Conservation (phyloP, 1,139 yeast genomes). For the Scheffersomyces illinoinensis region DNA sequence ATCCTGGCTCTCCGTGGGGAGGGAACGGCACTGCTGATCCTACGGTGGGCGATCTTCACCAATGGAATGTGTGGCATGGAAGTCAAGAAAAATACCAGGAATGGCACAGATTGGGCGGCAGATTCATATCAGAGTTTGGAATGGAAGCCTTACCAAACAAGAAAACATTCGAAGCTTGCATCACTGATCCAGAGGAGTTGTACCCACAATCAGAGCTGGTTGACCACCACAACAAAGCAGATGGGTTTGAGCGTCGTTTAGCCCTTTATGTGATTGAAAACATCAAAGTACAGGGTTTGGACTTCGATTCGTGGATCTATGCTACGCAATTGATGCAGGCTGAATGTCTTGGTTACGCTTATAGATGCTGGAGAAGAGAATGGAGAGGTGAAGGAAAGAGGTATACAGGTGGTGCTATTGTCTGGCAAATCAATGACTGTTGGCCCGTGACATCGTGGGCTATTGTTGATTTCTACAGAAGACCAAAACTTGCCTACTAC, state of each 20-base stretch:
- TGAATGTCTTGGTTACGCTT: slow-evolving; percentile 50
- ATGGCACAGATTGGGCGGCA: slow-evolving; percentile 39
- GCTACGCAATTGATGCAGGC: slow-evolving; percentile 52
- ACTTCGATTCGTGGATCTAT: slow-evolving; percentile 44
- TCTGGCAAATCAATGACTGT: slow-evolving; percentile 55
- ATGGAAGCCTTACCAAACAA: slow-evolving; percentile 41
- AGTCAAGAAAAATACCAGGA: slow-evolving; percentile 43
- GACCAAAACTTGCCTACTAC: slow-evolving; percentile 47
- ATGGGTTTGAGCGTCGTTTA: slow-evolving; percentile 45
- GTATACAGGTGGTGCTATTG: slow-evolving; percentile 42
- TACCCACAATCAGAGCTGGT: slow-evolving; percentile 39
- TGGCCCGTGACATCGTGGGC: slow-evolving; percentile 55
- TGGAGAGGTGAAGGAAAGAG: slow-evolving; percentile 31
- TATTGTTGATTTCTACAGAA: slow-evolving; percentile 36
- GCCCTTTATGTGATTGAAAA: slow-evolving; percentile 48
- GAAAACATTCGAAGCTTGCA: slow-evolving; percentile 27
- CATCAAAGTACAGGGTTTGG: slow-evolving; percentile 28
- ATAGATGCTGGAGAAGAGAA: slow-evolving; percentile 45
- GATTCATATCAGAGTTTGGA: slow-evolving; percentile 51
- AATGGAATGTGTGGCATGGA: slow-evolving; percentile 55
- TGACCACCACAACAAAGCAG: slow-evolving; percentile 45
- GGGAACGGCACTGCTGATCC: slow-evolving; percentile 32
- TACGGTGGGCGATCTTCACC: slow-evolving; percentile 46
- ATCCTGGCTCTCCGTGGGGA: slow-evolving; percentile 47
- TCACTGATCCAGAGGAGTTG: slow-evolving; percentile 30